Evolutionary conservation across 1,284 basidiomycete genomes (phyloP).

Genomic region (Boletus smithii): DNA sequence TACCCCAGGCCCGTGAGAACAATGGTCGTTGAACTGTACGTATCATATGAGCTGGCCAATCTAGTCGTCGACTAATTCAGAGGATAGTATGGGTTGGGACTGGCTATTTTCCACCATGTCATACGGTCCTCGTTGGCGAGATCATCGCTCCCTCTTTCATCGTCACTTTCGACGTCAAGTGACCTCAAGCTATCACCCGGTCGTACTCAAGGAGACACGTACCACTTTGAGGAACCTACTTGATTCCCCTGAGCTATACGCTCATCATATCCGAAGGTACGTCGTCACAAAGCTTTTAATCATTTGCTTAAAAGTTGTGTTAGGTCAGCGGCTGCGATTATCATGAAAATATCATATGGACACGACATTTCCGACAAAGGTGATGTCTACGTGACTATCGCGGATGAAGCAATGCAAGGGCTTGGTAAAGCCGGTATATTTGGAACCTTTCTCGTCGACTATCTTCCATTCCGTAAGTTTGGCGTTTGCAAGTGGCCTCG

Average conservation of each 20-base stretch:
- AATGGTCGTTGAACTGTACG: constrained; percentile 46
- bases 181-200: constrained; percentile 34
- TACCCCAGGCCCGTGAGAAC: constrained; percentile 33
- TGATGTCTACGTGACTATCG: constrained; percentile 44
- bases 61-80: neutral
- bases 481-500: neutral
- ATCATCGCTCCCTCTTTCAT: constrained; percentile 44
- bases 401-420: constrained; percentile 37
- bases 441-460: constrained; percentile 42
- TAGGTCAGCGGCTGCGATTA: constrained; percentile 39
- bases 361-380: constrained; percentile 36
- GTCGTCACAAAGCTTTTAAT: neutral
- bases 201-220: constrained; percentile 40
- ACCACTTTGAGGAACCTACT: constrained; percentile 37
- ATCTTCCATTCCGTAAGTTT: constrained; percentile 25
- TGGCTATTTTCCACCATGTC: constrained; percentile 48
- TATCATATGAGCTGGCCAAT: constrained; percentile 1
- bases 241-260: constrained; percentile 35
- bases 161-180: constrained; percentile 40
- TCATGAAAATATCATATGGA: constrained; percentile 42
- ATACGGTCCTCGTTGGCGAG: constrained; percentile 42
- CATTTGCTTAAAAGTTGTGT: neutral
- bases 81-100: constrained; percentile 45
- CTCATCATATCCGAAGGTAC: constrained; percentile 37
- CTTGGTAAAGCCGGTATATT: constrained; percentile 41